Percentiles rank a stretch among this genome's conserved stretches.
These are phyloP conservation scores for Fimicolochytrium jonesii DNA, from an alignment of 192 early-diverging fungal species.

Conservation along the genomic window DNA sequence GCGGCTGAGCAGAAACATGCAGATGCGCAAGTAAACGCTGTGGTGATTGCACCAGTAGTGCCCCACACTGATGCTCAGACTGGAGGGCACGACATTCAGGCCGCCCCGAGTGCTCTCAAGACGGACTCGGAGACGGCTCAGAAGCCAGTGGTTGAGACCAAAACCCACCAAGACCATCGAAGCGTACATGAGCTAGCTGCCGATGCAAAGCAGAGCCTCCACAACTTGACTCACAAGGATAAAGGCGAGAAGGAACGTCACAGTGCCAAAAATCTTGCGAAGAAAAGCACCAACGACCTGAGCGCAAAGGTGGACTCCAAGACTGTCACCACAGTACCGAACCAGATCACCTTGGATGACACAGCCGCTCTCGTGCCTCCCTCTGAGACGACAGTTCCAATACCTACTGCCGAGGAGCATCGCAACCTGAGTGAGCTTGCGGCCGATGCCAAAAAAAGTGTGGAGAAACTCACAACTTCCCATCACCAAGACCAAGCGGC, in stretches of 20 bases:
- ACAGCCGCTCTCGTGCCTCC: not conserved
- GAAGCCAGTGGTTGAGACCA: not conserved
- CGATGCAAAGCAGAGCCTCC: constrained; percentile 12
- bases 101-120: not conserved
- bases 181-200: constrained; percentile 1
- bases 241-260: not conserved
- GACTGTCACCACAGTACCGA: not conserved
- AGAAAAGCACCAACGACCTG: constrained; percentile 7
- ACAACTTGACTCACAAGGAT: not conserved
- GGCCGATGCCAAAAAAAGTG: constrained; percentile 3
- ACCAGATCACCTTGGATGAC: not conserved
- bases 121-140: not conserved
- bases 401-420: not conserved
- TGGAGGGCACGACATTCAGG: not conserved
- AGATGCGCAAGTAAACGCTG: not conserved
- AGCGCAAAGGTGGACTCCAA: not conserved
- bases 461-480: not conserved
- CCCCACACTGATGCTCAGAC: not conserved
- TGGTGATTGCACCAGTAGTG: constrained; percentile 1
- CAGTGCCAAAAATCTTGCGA: not conserved
- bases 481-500: not conserved
- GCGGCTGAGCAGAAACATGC: not conserved
- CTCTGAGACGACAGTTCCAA: not conserved
- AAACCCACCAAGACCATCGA: not conserved
- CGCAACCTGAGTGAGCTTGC: constrained; percentile 1